A percentile compares a stretch with the other conserved stretches of the same genome.
These are phyloP conservation scores for Danielia reshetovae DNA, from an alignment of 805 yeast species.

Conservation along the genomic window DNA sequence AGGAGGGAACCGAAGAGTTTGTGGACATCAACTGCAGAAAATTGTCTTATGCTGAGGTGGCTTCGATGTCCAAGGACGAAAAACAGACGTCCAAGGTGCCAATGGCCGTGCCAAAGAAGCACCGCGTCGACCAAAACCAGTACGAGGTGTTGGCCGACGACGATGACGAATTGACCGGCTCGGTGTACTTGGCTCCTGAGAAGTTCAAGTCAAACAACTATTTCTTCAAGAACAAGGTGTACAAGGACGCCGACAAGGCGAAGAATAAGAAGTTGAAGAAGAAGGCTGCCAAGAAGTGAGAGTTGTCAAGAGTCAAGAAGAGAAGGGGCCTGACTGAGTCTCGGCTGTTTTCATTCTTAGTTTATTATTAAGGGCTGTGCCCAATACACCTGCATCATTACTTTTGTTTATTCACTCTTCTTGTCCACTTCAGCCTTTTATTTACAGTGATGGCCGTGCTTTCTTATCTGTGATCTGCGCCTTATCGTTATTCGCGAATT, in stretches of 20 bases:
- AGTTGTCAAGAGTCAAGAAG: no score
- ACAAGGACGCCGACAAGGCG: slow-evolving; percentile 14
- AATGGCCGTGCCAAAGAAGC: slow-evolving; percentile 7
- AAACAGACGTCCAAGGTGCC: slow-evolving; percentile 15
- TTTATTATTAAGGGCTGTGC: no score
- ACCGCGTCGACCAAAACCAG: slow-evolving; percentile 12
- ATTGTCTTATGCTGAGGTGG: slow-evolving; percentile 44
- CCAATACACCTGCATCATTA: no score
- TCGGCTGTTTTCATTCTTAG: no score
- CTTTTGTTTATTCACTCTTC: no score
- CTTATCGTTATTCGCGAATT: no score
- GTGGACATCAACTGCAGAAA: slow-evolving; percentile 34
- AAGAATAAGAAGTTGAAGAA: slow-evolving; percentile 7
- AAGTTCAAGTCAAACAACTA: slow-evolving; percentile 17
- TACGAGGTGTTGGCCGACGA: slow-evolving; percentile 14
- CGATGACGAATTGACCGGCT: slow-evolving; percentile 11
- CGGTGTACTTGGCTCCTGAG: slow-evolving; percentile 8
- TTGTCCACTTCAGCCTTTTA: no score
- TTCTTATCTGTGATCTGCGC: no score
- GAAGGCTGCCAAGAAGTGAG: no score
- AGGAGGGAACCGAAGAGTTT: slow-evolving; percentile 27
- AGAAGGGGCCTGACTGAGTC: no score
- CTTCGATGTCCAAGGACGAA: slow-evolving; percentile 25
- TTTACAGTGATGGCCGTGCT: no score
- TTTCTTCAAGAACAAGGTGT: slow-evolving; percentile 17